phyloP scores from a whole-genome alignment of 805 yeast species.

The Vanderwaltozyma verrucispora region DNA sequence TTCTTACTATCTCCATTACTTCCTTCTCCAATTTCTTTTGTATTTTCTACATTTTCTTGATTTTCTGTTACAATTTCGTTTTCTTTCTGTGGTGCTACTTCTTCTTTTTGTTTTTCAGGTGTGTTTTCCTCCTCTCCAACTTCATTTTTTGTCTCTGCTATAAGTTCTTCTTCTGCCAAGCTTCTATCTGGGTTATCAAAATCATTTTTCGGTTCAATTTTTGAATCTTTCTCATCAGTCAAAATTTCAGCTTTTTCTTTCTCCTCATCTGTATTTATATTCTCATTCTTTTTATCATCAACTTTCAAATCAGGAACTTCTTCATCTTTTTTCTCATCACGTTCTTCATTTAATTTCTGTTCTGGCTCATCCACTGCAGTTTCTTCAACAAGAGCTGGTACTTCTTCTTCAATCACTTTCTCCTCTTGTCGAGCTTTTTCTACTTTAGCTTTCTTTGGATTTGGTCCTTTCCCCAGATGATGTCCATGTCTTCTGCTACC shows the following conservation, averaged over 20 bases:
- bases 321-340: too few relatives aligned
- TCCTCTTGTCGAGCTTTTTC: background rate
- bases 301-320: too few relatives aligned
- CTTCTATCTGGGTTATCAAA: too few relatives aligned
- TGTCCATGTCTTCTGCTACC: background rate
- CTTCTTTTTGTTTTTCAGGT: background rate
- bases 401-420: background rate
- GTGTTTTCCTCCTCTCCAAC: background rate
- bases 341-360: too few relatives aligned
- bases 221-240: too few relatives aligned
- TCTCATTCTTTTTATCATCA: too few relatives aligned
- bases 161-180: too few relatives aligned
- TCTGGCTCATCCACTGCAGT: background rate
- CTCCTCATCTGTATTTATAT: too few relatives aligned
- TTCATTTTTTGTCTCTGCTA: too few relatives aligned
- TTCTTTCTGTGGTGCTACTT: background rate
- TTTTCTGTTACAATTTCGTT: background rate
- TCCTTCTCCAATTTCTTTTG: background rate
- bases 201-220: too few relatives aligned
- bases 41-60: background rate
- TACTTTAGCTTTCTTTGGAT: background rate
- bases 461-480: constrained; percentile 1
- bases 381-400: too few relatives aligned
- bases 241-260: too few relatives aligned
- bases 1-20: background rate